These are phyloP conservation scores for Xylariaceae sp. DNA, from an alignment of 2,329 filamentous ascomycete genomes.

Conservation along the genomic window DNA sequence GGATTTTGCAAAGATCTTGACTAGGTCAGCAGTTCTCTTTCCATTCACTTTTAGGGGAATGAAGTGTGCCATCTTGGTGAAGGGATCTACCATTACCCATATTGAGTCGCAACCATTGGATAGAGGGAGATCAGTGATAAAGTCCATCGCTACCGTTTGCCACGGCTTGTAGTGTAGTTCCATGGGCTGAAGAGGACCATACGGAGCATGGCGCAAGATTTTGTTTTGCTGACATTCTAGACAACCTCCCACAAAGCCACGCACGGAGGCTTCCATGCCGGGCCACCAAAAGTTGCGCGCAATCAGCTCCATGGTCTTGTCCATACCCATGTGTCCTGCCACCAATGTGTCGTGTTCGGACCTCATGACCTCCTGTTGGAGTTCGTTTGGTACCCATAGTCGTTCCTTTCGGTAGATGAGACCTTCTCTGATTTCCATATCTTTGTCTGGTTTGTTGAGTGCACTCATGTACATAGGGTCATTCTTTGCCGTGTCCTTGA, in stretches of 20 bases:
- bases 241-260: too few species aligned
- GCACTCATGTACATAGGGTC: too few species aligned
- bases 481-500: too few species aligned
- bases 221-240: not conserved
- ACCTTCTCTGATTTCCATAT: too few species aligned
- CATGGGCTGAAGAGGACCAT: not conserved
- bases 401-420: too few species aligned
- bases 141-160: not conserved
- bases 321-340: too few species aligned
- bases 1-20: not conserved
- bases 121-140: not conserved
- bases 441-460: too few species aligned
- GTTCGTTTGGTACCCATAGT: too few species aligned
- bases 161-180: not conserved
- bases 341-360: too few species aligned
- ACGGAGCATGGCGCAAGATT: not conserved
- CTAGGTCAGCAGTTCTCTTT: not conserved
- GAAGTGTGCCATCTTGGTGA: not conserved
- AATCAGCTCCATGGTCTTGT: not conserved
- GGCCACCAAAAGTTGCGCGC: not conserved
- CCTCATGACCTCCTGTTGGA: too few species aligned
- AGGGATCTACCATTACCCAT: not conserved
- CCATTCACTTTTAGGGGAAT: not conserved
- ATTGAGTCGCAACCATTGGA: not conserved
- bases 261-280: not conserved